Evolutionary conservation across 2,329 filamentous ascomycete species (phyloP), one percentile per base, ranked within the genome.

Genomic region (Fusarium acutatum): DNA sequence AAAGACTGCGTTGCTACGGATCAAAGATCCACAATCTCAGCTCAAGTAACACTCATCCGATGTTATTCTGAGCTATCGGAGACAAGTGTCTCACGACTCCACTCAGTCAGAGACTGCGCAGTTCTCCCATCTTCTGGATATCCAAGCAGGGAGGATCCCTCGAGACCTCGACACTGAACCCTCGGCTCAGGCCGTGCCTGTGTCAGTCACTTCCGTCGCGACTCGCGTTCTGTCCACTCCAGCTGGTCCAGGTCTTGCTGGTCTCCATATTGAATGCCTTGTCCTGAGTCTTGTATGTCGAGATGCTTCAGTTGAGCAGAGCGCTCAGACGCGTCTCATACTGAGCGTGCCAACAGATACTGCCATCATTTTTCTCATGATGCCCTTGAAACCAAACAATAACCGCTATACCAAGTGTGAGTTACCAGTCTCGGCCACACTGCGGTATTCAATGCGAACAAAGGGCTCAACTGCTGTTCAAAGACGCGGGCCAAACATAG

Each of bases 51-150:
- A 74, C 53, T 47, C 38, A 64, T 58, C 52, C 64, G 41, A 62
- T 54, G 67, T 49, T 68, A 35, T 75, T 69, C 71, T 74, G 47
- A 68, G 46, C 59, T 67, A 71, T 73, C 60, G 59, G 63, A 73
- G 68, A 78, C 74, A 76, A 76, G 41, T 75, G 76, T 78, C 75
- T 78, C 71, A 78, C 56, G 58, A 63, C 71, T 75, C 69, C 76
- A 69, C 76, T 41, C 56, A 52, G 47, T 41, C 50, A 57, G 47
- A 63, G 61, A 59, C 64, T 47, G 68, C 52, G 61, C 67, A 73
- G 41, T 50, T 65, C 60, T 66, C 60, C 60, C 58, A 46, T 64
- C 30, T 68, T 60, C 49, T 54, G 35, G 56, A 37, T 44, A 47
- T 53, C 30, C 35, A 73, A 71, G 73, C 67, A 77, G 63, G 75